Base-by-base conservation (phyloP, 495 filamentous ascomycete species). In the Annulohypoxylon bovei region DNA sequence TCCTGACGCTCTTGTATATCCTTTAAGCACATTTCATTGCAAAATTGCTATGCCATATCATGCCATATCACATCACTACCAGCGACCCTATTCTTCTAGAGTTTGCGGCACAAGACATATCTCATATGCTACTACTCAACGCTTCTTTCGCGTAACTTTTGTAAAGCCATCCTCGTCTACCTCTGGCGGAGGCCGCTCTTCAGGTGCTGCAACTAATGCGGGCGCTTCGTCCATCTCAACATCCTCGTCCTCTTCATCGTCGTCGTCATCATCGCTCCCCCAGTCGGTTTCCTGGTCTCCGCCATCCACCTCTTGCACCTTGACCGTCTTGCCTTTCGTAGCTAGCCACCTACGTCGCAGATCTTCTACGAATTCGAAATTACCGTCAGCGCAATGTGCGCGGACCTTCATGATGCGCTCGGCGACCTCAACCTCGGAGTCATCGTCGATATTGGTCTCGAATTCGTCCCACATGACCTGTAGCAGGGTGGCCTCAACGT, bases 381-480 rank as follows among this genome's bases (percentile, higher is more conserved):
- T 83, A 20, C 91, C 92, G 56, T 82, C 80, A 35, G 75, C 74
- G 58, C 87, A 88, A 79, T 91, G 81, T 60, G 80, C 83, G 73
- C 88, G 85, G 62, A 93, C 76, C 35, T 84, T 82, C 80, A 95
- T 81, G 44, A 98, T 91, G 79, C 86, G 79, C 62, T 85, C 84
- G 16, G 93, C 93, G 16, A 97, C 86, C 76, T 88, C 86, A 39
- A 84, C 90, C 32, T 90, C 93, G 59, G 88, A 93, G 68, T 92
- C 94, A 80, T 98, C 94, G 73, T 98, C 95, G 14, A 98, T 86
- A 58, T 90, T 89, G 35, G 94, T 90, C 53, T 95, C 93, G 76
- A 98, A 99, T 79, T 99, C 95, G 79, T 98, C 96, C 67, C 90
- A 87, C 91, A 99, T 94, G 20, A 94, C 91, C 71, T 97, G 91